A percentile compares a stretch with the other conserved stretches of the same genome.
These are phyloP conservation scores for Chytriomyces sp. DNA, from an alignment of 192 early-diverging fungal genomes.

Conservation along the genomic window DNA sequence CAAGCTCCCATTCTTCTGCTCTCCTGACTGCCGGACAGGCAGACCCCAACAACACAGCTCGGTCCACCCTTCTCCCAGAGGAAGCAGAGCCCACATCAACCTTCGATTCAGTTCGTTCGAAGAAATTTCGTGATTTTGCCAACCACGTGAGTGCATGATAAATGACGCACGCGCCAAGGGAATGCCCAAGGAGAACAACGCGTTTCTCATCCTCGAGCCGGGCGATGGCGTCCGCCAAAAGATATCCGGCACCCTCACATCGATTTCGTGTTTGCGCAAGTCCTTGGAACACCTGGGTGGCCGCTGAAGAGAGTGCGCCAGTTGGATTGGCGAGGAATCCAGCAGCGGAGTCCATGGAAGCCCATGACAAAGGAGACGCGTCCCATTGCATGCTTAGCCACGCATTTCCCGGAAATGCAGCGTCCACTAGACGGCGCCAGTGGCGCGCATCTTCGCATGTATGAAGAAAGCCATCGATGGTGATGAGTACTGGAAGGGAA, in stretches of 20 bases:
- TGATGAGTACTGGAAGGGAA: constrained; percentile 22
- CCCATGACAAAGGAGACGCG: not conserved
- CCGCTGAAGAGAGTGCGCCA: not conserved
- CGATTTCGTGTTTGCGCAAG: not conserved
- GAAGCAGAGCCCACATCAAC: not conserved
- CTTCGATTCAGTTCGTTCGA: not conserved
- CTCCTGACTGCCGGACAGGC: not conserved
- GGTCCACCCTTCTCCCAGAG: constrained; percentile 9
- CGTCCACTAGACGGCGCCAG: constrained; percentile 1
- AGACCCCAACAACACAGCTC: constrained; percentile 18
- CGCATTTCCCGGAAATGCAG: constrained; percentile 23
- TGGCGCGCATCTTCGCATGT: not conserved
- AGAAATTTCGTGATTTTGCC: not conserved
- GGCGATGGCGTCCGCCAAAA: constrained; percentile 28
- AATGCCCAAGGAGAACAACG: constrained; percentile 28
- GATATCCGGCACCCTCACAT: not conserved
- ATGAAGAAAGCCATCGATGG: constrained; percentile 35
- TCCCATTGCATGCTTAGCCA: constrained; percentile 38
- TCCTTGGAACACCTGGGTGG: not conserved
- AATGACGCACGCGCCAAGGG: constrained; percentile 21
- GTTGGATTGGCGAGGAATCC: not conserved
- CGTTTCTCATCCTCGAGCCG: not conserved
- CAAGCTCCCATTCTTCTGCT: constrained; percentile 1
- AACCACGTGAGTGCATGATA: constrained; percentile 9
- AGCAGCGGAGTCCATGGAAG: not conserved